Conservation (phyloP, 805 yeast genomes). For the Wickerhamiella vanderwaltii region DNA sequence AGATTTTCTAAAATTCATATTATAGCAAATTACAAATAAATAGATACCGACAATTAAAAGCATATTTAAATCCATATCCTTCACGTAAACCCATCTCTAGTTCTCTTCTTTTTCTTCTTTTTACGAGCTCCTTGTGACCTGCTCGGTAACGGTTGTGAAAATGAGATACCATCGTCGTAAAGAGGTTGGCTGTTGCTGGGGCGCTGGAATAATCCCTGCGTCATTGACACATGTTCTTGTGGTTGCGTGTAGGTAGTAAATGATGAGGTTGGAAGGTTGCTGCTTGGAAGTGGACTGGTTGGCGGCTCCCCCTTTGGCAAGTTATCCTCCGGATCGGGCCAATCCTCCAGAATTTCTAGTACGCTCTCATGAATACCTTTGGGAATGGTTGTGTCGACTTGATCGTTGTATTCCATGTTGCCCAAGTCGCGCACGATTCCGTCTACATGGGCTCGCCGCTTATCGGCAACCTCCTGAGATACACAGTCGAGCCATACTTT, state of each 20-base stretch:
- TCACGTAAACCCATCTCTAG: conserved; percentile 12
- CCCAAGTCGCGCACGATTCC: too few relatives aligned
- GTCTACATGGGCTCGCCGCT: neutral
- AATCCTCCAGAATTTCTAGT: neutral
- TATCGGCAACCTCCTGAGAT: neutral
- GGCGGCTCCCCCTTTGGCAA: neutral
- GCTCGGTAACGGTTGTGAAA: conserved; percentile 16
- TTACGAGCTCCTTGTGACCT: neutral
- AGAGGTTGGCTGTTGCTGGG: neutral
- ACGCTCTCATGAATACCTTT: neutral
- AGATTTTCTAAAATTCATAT: too few relatives aligned
- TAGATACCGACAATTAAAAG: too few relatives aligned
- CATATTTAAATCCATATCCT: neutral
- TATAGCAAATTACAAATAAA: too few relatives aligned
- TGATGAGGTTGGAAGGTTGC: neutral
- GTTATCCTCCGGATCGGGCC: neutral
- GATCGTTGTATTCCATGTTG: neutral
- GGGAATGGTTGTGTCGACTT: neutral
- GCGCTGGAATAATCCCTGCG: neutral
- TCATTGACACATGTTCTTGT: neutral
- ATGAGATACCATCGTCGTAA: conserved; percentile 8
- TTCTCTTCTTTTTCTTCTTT: conserved; percentile 9
- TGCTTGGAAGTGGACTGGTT: neutral
- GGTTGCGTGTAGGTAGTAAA: neutral
- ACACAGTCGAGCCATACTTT: neutral